These are phyloP conservation scores for Gentiana dahurica DNA, from an alignment of 257 asterid genomes.

Conservation along the genomic window DNA sequence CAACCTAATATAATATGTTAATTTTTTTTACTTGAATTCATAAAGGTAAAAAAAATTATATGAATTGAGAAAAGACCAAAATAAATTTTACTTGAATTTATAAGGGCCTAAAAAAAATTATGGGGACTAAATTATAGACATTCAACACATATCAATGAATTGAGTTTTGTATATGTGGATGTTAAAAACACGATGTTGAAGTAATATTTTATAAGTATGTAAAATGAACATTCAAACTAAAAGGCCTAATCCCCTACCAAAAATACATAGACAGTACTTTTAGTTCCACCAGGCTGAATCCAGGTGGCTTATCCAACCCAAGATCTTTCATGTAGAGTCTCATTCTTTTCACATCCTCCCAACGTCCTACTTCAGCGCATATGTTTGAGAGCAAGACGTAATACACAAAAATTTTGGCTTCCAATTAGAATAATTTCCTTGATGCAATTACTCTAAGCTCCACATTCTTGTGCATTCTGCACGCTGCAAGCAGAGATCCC, in stretches of 20 bases:
- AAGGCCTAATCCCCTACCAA: background rate
- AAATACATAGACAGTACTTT: background rate
- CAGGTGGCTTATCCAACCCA: conserved; percentile 39
- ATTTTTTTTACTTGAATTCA: too few species aligned
- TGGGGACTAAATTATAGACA: too few species aligned
- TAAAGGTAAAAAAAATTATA: too few species aligned
- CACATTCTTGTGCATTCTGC: conserved; percentile 34
- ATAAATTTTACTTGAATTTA: too few species aligned
- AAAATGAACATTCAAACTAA: too few species aligned
- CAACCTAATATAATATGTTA: too few species aligned
- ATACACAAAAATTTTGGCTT: conserved; percentile 31
- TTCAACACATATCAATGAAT: too few species aligned
- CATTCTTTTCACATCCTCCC: conserved; percentile 33
- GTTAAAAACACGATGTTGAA: too few species aligned
- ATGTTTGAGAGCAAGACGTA: conserved; percentile 43
- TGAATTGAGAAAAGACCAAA: too few species aligned
- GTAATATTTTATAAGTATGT: too few species aligned
- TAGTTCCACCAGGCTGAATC: conserved; percentile 21
- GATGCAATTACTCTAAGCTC: conserved; percentile 45
- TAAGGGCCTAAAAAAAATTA: too few species aligned
- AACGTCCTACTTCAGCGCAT: conserved; percentile 33
- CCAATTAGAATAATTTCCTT: conserved; percentile 36
- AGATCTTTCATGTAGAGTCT: conserved; percentile 32
- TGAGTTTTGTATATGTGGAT: too few species aligned
- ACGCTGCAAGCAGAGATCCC: conserved; percentile 48